Conservation (phyloP, 2,329 filamentous ascomycete genomes). For the Fusarium caatingaense region DNA sequence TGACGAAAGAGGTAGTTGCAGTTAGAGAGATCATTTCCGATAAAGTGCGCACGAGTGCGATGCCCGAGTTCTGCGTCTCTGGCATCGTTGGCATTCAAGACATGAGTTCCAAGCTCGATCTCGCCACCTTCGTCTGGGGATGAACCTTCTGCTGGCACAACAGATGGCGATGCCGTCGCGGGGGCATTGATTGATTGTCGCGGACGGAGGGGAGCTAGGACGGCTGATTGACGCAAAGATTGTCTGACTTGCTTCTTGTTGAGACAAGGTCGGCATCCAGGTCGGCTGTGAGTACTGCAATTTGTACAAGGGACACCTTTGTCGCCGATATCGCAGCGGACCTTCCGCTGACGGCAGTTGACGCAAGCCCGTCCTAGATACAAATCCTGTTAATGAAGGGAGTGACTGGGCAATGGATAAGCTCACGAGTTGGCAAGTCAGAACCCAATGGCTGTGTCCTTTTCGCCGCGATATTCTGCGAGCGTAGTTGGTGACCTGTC, state of each 20-base stretch:
- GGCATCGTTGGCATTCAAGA: not conserved
- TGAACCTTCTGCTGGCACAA: rapidly evolving
- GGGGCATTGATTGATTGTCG: not conserved
- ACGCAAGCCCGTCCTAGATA: not conserved
- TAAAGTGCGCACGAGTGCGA: constrained; percentile 10
- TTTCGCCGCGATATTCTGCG: constrained; percentile 1
- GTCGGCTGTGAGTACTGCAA: not conserved
- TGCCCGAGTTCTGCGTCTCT: constrained; percentile 11
- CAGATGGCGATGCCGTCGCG: not conserved
- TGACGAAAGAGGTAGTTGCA: constrained; percentile 12
- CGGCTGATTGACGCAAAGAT: not conserved
- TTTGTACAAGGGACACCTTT: constrained; percentile 14
- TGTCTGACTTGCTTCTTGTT: not conserved
- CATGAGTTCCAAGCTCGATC: not conserved
- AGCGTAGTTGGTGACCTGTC: not conserved
- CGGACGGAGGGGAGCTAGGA: not conserved
- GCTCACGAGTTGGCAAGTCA: not conserved
- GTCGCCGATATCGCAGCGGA: constrained; percentile 5
- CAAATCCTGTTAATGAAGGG: rapidly evolving
- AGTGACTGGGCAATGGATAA: rapidly evolving
- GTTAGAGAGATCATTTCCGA: constrained; percentile 3
- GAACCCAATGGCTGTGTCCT: not conserved
- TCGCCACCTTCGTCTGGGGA: not conserved
- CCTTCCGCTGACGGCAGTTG: constrained; percentile 7
- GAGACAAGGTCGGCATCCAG: constrained; percentile 1